Base-by-base conservation (phyloP, 805 yeast genomes). In the Saturnispora saitoi region DNA sequence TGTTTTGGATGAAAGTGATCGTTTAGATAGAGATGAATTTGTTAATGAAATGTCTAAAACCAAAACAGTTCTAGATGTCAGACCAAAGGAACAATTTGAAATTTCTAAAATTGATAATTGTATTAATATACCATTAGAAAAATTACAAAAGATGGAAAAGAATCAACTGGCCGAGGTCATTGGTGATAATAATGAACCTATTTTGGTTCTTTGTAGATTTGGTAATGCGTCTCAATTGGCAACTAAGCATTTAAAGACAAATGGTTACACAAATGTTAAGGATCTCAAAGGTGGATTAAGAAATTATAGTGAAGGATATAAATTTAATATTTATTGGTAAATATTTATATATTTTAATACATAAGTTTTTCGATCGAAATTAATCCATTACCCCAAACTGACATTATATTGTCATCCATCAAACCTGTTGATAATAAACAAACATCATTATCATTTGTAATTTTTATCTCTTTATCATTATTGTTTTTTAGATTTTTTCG, bases 181-280 rank as follows among this genome's bases (percentile, higher is more conserved):
- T 12, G 54, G 55, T 31, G 30, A 4, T 2, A 22, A 47, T 36
- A 32, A 48, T 4, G 43, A 45, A 15, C 24, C 38, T 9, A 22
- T 85, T 0, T 75, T 72, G 48, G 84, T 88, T 0, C 70, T 91
- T 17, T 93, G 99, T 64, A 72, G 97, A 30, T 81, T 73, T 59
- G 99, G 99, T 9, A 89, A 87, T 62, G 98, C 93, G 61, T 90
- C 98, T 0, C 89, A 86, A 58, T 63, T 79, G 15, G 95, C 96
- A 0, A 81, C 85, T 1, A 64, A 71, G 48, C 65, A 71, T 40
- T 63, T 90, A 42, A 69, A 73, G 44, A 77, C 76, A 22, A 70
- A 71, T 1, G 77, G 78, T 0, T 65, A 77, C 15, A 47, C 30
- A 40, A 63, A 75, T 17, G 86, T 78, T 0, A 73, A 66, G 45